Evolutionary conservation across 108 stramenopile species (phyloP), one percentile per base, ranked within the genome.

Genomic region (Nitzschia inconspicua): DNA sequence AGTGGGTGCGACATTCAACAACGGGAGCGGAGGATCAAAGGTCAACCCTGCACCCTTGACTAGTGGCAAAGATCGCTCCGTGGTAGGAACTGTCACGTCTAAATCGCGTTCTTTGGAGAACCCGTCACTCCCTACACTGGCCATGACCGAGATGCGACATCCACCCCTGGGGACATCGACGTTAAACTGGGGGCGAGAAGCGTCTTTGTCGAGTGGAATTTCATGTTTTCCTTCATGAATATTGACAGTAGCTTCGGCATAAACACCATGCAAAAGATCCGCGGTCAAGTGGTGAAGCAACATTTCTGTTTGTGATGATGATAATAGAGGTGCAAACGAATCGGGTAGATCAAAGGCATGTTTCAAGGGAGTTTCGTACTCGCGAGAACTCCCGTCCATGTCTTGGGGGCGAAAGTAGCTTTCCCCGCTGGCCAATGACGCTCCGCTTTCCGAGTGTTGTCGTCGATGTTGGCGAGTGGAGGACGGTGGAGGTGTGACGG

Each of bases 271-370:
- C 23, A 94, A 76, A 16, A 94, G 58, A 76, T 94, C 85, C 0
- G 87, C 78, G 31, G 93, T 85, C 36, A 94, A 65, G 35, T 77
- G 69, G 46, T 83, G 50, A n/a, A 68, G 60, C 4, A 86, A 36
- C 19, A 90, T 42, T 61, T 90, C 80, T 42, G 85, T 81, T 32
- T 88, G 84, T 11, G 84, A 85, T 4, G 87, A 89, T 4, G 85
- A 87, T 10, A 94, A 69, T 5, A 94, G 71, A 0, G 93, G 93
- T 27, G 93, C 93, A 76, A 94, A 94, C 36, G 83, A 84, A 64
- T 91, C 88, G 20, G 93, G 89, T 8, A 89, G 73, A 57, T 85
- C 86, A 23, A 66, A 56, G 19, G 46, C n/a, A n/a, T n/a, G n/a
- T n/a, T n/a, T n/a, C n/a, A n/a, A n/a, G n/a, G n/a, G n/a, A n/a